These are phyloP conservation scores for Rosa multiflora DNA, from an alignment of 306 rosid genomes.

Conservation along the genomic window DNA sequence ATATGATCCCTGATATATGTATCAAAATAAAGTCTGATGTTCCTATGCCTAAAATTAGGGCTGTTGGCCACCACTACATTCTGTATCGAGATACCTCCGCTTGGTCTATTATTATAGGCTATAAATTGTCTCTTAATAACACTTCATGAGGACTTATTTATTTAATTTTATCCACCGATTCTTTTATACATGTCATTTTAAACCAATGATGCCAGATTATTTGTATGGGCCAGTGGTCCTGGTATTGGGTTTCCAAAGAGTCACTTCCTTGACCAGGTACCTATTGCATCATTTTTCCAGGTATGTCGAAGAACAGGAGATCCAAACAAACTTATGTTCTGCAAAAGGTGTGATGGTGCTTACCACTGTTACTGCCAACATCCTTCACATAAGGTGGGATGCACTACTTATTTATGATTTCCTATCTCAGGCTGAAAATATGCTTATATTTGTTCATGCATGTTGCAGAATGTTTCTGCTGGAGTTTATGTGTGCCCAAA, in stretches of 20 bases:
- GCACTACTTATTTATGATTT: constrained; percentile 22
- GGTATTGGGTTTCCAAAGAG: not conserved
- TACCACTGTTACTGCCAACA: constrained; percentile 96
- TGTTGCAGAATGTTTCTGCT: constrained; percentile 80
- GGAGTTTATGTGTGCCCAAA: constrained; percentile 97
- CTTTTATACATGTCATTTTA: not conserved
- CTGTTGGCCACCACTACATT: not conserved
- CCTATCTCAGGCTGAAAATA: constrained; percentile 3
- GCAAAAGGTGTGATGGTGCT: constrained; percentile 98
- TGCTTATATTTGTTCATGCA: constrained; percentile 34
- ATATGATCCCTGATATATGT: not conserved
- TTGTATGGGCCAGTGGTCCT: not conserved
- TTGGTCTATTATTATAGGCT: not conserved
- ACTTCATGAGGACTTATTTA: not conserved
- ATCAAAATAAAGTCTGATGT: not conserved
- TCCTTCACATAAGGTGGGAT: constrained; percentile 91
- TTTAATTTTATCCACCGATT: not conserved
- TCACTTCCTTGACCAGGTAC: not conserved
- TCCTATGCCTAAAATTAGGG: not conserved
- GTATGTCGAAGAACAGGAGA: constrained; percentile 96
- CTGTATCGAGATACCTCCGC: not conserved
- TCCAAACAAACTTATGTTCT: constrained; percentile 96
- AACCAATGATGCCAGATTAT: not conserved
- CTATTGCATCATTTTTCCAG: constrained; percentile 37
- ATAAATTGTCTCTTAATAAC: not conserved